These are phyloP conservation scores for Mycena vitilis DNA, from an alignment of 768 basidiomycete genomes.

Conservation along the genomic window DNA sequence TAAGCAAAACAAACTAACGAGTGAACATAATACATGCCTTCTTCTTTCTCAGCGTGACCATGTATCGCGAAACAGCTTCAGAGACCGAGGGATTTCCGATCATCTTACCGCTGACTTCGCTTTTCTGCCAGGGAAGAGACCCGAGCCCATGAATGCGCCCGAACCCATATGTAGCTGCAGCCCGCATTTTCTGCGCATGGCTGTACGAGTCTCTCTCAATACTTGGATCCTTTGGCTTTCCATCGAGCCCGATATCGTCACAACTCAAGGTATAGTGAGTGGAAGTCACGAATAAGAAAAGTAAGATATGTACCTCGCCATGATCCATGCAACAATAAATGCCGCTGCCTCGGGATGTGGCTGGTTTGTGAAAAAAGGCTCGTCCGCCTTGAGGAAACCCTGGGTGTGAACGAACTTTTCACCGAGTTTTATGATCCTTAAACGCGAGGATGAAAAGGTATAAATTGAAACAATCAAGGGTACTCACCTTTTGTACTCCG, in stretches of 20 bases:
- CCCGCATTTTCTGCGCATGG: constrained; percentile 52
- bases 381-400: constrained; percentile 32
- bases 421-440: constrained; percentile 37
- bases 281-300: not conserved
- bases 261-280: constrained; percentile 37
- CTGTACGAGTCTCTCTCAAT: constrained; percentile 37
- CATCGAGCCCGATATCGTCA: constrained; percentile 41
- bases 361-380: constrained; percentile 34
- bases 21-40: constrained; percentile 36
- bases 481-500: not conserved
- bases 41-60: constrained; percentile 40
- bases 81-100: constrained; percentile 46
- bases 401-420: constrained; percentile 33
- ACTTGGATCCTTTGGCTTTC: constrained; percentile 32
- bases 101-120: constrained; percentile 39
- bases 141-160: constrained; percentile 39
- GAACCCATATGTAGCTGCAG: constrained; percentile 46
- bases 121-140: constrained; percentile 44
- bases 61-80: constrained; percentile 40
- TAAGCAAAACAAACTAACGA: not conserved
- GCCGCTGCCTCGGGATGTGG: constrained; percentile 35
- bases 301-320: constrained; percentile 32
- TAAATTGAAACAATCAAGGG: not conserved
- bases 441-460: not conserved
- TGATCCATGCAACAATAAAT: constrained; percentile 46